Conservation (phyloP, 352 stramenopile genomes). For the Pythium insidiosum region DNA sequence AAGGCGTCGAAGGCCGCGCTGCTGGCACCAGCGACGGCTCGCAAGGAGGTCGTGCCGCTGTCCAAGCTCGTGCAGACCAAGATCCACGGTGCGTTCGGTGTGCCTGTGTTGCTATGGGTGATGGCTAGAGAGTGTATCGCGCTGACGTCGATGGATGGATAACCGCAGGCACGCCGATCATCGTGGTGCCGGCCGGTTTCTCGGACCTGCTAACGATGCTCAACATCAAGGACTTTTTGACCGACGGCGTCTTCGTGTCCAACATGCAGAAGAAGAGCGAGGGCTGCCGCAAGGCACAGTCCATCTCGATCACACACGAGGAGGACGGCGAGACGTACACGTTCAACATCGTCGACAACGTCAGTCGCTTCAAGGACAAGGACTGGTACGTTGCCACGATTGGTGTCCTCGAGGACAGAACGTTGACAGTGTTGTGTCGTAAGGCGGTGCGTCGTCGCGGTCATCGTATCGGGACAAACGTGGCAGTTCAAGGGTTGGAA, state of each 20-base stretch:
- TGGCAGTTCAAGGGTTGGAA: constrained; percentile 94
- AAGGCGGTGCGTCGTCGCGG: constrained; percentile 83
- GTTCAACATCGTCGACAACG: constrained; percentile 87
- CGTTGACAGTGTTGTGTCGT: not conserved
- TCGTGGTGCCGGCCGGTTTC: constrained; percentile 84
- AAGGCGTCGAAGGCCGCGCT: constrained; percentile 68
- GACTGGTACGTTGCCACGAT: constrained; percentile 54
- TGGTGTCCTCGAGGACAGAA: not conserved
- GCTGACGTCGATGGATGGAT: not conserved
- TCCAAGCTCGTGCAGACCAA: constrained; percentile 65
- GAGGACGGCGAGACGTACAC: constrained; percentile 75
- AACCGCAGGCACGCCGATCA: constrained; percentile 75
- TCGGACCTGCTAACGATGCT: constrained; percentile 86
- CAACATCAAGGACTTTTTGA: constrained; percentile 85
- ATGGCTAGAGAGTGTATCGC: too few species aligned
- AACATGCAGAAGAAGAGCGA: constrained; percentile 85
- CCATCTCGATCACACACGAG: constrained; percentile 75
- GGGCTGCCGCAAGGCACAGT: constrained; percentile 73
- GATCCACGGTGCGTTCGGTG: constrained; percentile 49
- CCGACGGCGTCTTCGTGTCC: constrained; percentile 68
- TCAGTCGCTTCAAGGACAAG: constrained; percentile 76
- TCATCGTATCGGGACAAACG: constrained; percentile 83
- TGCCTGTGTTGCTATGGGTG: too few species aligned
- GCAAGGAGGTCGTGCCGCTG: constrained; percentile 66
- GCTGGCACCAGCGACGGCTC: constrained; percentile 25